A percentile compares a stretch with the other conserved stretches of the same genome.
Conservation (phyloP, 2,329 filamentous ascomycete genomes). For the Exophiala aquamarina region DNA sequence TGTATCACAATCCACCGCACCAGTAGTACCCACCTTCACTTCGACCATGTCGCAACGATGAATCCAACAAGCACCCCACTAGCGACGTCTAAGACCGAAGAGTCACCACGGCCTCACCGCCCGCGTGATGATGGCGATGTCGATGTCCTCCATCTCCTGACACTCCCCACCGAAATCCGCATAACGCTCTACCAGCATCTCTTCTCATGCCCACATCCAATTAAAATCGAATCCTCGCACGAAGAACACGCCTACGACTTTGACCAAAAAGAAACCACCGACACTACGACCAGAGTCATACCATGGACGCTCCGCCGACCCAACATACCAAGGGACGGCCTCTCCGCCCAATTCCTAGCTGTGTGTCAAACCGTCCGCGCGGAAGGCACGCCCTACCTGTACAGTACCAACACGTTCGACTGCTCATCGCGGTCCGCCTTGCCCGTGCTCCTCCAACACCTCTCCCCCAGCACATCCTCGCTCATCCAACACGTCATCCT, state of each 20-base stretch:
- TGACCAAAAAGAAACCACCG: background rate
- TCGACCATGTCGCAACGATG: too few species aligned
- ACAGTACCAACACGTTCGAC: slow-evolving; percentile 12
- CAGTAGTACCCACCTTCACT: too few species aligned
- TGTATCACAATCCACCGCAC: too few species aligned
- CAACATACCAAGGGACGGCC: slow-evolving; percentile 24
- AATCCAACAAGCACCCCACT: too few species aligned
- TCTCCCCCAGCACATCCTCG: slow-evolving; percentile 6
- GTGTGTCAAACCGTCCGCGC: slow-evolving; percentile 5
- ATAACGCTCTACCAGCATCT: slow-evolving; percentile 22
- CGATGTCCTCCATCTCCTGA: slow-evolving; percentile 12
- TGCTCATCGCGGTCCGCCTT: slow-evolving; percentile 5
- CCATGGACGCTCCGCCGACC: background rate
- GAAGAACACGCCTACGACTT: too few species aligned
- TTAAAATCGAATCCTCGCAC: slow-evolving; percentile 5
- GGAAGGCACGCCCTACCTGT: slow-evolving; percentile 18
- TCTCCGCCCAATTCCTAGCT: slow-evolving; percentile 30
- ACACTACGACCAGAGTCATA: slow-evolving; percentile 20
- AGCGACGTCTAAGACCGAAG: too few species aligned
- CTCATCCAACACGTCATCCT: slow-evolving; percentile 14
- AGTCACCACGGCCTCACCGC: too few species aligned
- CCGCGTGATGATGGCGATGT: too few species aligned
- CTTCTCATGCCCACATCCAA: slow-evolving; percentile 2
- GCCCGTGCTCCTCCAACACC: slow-evolving; percentile 3
- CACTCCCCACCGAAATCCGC: slow-evolving; percentile 25